Base-by-base conservation (phyloP, 352 stramenopile genomes). In the Phytophthora gonapodyides region DNA sequence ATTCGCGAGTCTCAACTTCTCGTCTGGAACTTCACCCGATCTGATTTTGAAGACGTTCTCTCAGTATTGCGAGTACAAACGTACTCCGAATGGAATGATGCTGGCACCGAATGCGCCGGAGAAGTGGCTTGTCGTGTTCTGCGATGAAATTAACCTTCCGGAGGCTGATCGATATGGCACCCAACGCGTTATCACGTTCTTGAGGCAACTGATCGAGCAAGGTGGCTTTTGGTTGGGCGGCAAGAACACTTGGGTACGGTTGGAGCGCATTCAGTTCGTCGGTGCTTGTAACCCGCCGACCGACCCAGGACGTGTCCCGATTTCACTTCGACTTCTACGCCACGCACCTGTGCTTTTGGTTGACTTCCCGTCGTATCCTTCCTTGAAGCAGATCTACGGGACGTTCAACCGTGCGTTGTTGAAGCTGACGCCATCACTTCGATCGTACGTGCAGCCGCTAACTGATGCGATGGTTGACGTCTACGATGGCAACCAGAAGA, bases 101-200 rank as follows among this genome's bases (percentile, higher is more conserved):
- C 78, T 99, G 34, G 85, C 97, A 49, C 97, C 98, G 13, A 91
- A 83, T 72, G 96, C 72, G 72, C 92, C 77, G 36, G 96, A 97
- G 58, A 98, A 97, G 64, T 99, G 97, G 97, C 86, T 99, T 2
- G 97, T 99, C 48, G 93, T 99, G 7, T 99, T 99, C 72, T 99
- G 97, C 56, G 98, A 99, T 76, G 98, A 99, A 84, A 98, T 99
- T 61, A 99, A 99, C 78, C 83, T 99, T 46, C 98, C 98, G 0
- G 94, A 98, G 54, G 82, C 97, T 34, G 98, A 99, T 76, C 78
- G 80, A 8, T 99, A 99, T 73, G 98, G 98, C 31, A 99, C 98
- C 7, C 98, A 99, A 77, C 84, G 95, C 33, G 98, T 99, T 4
- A 99, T 99, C 42, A 99, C 96, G 35, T 99, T 99, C 66, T 89